These are phyloP conservation scores for Podospora fimiseda DNA, from an alignment of 495 filamentous ascomycete species.

Conservation along the genomic window DNA sequence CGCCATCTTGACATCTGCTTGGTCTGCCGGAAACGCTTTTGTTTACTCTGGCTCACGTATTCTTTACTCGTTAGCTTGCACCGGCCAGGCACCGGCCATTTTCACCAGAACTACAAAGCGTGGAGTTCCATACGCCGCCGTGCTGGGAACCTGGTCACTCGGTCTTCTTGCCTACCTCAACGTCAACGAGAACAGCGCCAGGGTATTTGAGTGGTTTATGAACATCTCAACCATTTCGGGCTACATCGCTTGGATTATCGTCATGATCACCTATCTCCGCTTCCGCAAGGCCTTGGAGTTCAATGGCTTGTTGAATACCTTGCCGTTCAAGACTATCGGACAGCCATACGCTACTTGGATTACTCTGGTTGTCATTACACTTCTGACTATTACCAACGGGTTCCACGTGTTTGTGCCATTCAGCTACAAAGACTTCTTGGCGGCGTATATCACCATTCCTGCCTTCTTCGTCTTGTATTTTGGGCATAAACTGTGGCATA, in stretches of 20 bases:
- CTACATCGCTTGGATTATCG: constrained; percentile 45
- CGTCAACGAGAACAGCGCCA: constrained; percentile 45
- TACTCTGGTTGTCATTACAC: constrained; percentile 28
- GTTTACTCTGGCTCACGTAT: constrained; percentile 77
- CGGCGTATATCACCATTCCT: constrained; percentile 44
- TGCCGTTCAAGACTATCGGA: constrained; percentile 34
- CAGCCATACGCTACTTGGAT: constrained; percentile 40
- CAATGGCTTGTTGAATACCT: constrained; percentile 30
- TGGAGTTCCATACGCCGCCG: constrained; percentile 58
- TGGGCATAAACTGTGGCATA: constrained; percentile 32
- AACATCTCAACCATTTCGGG: constrained; percentile 46
- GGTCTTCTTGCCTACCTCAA: constrained; percentile 60
- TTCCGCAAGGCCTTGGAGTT: constrained; percentile 39
- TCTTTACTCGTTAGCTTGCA: constrained; percentile 59
- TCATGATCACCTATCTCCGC: constrained; percentile 42
- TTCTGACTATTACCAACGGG: constrained; percentile 44
- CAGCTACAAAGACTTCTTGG: constrained; percentile 35
- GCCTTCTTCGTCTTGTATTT: constrained; percentile 37
- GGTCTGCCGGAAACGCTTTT: constrained; percentile 65
- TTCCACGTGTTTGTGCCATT: constrained; percentile 41
- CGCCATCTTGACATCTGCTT: constrained; percentile 44
- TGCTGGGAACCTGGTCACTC: constrained; percentile 48
- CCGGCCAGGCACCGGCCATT: constrained; percentile 57
- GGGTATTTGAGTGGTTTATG: constrained; percentile 56
- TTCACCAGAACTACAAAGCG: constrained; percentile 46